Percentiles rank a stretch among this genome's conserved stretches.
Evolutionary conservation across 2,329 filamentous ascomycete genomes (phyloP).

Genomic region (Diaporthe aspalathi): DNA sequence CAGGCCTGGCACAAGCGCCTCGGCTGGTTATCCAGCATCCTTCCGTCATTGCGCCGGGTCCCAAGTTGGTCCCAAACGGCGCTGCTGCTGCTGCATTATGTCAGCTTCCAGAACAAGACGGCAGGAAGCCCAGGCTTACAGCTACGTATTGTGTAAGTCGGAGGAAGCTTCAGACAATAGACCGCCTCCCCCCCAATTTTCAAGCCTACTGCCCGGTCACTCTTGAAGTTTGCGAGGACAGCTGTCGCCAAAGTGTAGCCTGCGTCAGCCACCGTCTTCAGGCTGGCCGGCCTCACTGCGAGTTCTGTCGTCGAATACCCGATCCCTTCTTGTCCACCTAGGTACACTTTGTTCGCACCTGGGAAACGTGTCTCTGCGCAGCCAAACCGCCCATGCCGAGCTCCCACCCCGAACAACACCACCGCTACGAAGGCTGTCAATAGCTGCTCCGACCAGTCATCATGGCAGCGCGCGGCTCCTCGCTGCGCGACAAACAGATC

Average conservation of each 20-base stretch:
- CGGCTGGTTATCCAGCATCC: too few species aligned
- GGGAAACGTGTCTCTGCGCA: constrained; percentile 30
- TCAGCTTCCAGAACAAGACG: constrained; percentile 18
- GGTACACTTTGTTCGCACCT: background rate
- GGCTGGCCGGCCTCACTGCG: background rate
- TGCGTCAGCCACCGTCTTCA: constrained; percentile 20
- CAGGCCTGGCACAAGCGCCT: too few species aligned
- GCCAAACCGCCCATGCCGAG: constrained; percentile 29
- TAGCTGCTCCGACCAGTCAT: constrained; percentile 39
- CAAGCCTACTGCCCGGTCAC: constrained; percentile 4
- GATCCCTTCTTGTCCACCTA: background rate
- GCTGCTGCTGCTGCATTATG: constrained; percentile 17
- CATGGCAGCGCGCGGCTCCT: constrained; percentile 61
- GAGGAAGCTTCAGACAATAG: constrained; percentile 3
- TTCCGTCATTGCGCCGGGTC: too few species aligned
- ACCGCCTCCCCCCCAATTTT: background rate
- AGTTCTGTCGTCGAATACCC: background rate
- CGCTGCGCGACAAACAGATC: constrained; percentile 68
- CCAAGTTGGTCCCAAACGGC: too few species aligned
- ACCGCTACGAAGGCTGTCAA: constrained; percentile 26
- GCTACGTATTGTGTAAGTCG: constrained; percentile 34
- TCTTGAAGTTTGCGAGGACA: constrained; percentile 12
- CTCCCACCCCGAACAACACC: constrained; percentile 31
- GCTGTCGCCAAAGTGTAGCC: constrained; percentile 30
- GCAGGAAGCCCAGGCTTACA: background rate